These are phyloP conservation scores for Gloeopeniophorella convolvens DNA, from an alignment of 768 basidiomycete genomes.

Conservation along the genomic window DNA sequence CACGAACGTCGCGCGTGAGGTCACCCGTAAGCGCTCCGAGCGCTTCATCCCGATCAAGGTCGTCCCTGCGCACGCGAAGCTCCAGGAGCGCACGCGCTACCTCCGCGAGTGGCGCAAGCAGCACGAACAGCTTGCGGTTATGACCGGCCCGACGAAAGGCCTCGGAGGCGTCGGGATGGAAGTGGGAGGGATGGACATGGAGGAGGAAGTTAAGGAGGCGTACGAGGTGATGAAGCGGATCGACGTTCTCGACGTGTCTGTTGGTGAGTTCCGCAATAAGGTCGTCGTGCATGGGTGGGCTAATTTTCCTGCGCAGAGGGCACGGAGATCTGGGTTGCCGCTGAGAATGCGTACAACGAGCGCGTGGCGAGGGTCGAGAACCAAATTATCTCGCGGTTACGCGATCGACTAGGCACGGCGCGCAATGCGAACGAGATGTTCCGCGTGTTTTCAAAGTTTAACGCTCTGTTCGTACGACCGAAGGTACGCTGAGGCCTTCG, in stretches of 20 bases:
- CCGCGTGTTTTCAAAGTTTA: conserved; percentile 97
- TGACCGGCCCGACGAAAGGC: conserved; percentile 93
- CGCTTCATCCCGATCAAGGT: conserved; percentile 98
- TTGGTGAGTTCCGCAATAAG: conserved; percentile 47
- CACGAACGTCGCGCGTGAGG: conserved; percentile 73
- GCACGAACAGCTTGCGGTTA: conserved; percentile 94
- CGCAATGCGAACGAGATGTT: conserved; percentile 99
- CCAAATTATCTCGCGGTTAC: conserved; percentile 90
- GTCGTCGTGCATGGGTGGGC: neutral
- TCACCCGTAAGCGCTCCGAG: conserved; percentile 82
- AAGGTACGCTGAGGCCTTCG: conserved; percentile 51
- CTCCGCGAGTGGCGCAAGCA: conserved; percentile 91
- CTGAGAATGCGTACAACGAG: conserved; percentile 97
- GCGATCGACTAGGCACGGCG: conserved; percentile 90
- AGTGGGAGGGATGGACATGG: conserved; percentile 93
- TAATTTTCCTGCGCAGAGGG: conserved; percentile 53
- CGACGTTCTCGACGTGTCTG: conserved; percentile 90
- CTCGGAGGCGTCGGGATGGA: conserved; percentile 67
- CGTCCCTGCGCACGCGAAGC: conserved; percentile 79
- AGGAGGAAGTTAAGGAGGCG: conserved; percentile 92
- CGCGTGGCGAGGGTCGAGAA: conserved; percentile 96
- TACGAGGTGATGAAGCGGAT: conserved; percentile 98
- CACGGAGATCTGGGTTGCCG: conserved; percentile 95
- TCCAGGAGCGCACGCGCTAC: conserved; percentile 84
- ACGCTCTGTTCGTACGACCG: conserved; percentile 90